Base-by-base conservation (phyloP, 495 filamentous ascomycete species). In the Tetracladium setigerum region DNA sequence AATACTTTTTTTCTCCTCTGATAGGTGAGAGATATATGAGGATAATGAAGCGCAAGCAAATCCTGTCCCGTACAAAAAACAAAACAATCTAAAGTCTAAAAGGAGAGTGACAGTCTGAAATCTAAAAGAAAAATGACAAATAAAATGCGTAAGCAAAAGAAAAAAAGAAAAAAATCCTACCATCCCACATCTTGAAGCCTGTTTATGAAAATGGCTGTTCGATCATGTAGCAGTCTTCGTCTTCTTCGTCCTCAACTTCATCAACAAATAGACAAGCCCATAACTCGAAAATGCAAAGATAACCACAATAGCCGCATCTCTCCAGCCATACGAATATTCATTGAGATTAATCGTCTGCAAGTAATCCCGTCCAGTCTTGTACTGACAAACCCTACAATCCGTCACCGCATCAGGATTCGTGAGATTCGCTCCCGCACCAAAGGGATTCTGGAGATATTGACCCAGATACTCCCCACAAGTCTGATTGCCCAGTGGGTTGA, bases 381-480 rank as follows among this genome's bases (percentile, higher is more conserved):
- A 84, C 49, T 76, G 73, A 51, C 84, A 88, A 44, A 76, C 83
- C n/a, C 68, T 58, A 53, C 84, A 88, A 13, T 70, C 55, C 3
- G 63, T 64, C 6, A 56, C 61, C 1, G 61, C 65, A 19, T 62
- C 56, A 0, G 69, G 66, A 38, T 73, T 70, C 13, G 64, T 44
- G n/a, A 73, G 45, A 27, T 63, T 68, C 15, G 53, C 55, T 4
- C 54, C 40, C 0, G 32, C 12, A 5, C 68, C 68, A 47, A 53
- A 50, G 40, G 50, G 50, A 24, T 57, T 57, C 10, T 38, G 27
- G 43, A 55, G 13, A 32, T 58, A 66, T 12, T 34, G 52, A 0
- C 30, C 38, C 4, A 65, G 50, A 44, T 64, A 61, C 15, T 52
- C 14, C 0, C 30, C 41, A 36, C 57, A 57, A 1, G 54, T 46